Percentiles rank a stretch among this genome's conserved stretches.
These are phyloP conservation scores for Infundibulicybe gibba DNA, from an alignment of 768 basidiomycete genomes.

Conservation along the genomic window DNA sequence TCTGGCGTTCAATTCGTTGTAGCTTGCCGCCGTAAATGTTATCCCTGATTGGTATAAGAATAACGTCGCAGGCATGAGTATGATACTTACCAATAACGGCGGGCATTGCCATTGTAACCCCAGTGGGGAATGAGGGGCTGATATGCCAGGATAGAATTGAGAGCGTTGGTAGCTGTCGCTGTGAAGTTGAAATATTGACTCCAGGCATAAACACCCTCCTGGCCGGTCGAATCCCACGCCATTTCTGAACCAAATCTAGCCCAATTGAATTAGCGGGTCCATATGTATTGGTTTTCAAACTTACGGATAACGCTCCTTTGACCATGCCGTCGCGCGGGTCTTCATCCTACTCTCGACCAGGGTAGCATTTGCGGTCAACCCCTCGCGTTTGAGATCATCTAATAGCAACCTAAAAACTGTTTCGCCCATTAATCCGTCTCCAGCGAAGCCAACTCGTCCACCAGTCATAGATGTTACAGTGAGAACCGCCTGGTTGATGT, in stretches of 20 bases:
- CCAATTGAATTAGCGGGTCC: not conserved
- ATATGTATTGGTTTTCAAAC: conserved; percentile 10
- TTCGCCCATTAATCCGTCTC: conserved; percentile 55
- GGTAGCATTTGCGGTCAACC: conserved; percentile 42
- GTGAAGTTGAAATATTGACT: conserved; percentile 50
- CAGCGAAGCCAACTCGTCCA: conserved; percentile 34
- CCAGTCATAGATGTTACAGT: conserved; percentile 45
- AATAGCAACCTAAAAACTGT: conserved; percentile 45
- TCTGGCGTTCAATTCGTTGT: conserved; percentile 50
- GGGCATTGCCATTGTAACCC: conserved; percentile 59
- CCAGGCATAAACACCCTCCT: conserved; percentile 57
- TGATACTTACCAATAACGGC: conserved; percentile 47
- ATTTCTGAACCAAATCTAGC: conserved; percentile 54
- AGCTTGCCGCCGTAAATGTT: conserved; percentile 55
- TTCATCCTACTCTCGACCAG: conserved; percentile 44
- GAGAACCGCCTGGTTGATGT: conserved; percentile 48
- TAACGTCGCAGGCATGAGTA: not conserved
- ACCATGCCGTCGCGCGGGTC: conserved; percentile 40
- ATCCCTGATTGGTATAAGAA: conserved; percentile 33
- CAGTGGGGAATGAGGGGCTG: conserved; percentile 57
- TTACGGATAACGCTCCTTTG: conserved; percentile 47
- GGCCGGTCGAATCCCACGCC: conserved; percentile 57
- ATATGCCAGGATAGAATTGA: conserved; percentile 56
- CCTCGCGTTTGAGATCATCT: conserved; percentile 49
- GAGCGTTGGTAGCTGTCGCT: conserved; percentile 43